Conservation (phyloP, 148 eudicot genomes). For the Amaranthus palmeri region DNA sequence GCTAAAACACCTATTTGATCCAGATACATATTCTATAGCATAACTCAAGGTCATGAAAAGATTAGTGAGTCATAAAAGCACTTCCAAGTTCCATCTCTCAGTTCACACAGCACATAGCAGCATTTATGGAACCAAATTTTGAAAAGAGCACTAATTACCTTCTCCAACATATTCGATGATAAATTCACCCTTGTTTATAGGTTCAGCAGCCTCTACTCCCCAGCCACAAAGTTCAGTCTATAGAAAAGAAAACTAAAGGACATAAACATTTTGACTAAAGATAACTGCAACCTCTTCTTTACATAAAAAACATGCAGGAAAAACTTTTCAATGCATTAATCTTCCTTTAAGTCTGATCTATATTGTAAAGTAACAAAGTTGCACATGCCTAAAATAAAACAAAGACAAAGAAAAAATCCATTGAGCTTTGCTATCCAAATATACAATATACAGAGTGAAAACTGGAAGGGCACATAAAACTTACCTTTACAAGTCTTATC, state of each 20-base stretch:
- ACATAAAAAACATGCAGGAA: too few relatives aligned
- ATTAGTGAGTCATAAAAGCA: background rate
- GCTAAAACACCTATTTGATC: background rate
- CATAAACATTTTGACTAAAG: background rate
- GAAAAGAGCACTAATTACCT: constrained; percentile 44
- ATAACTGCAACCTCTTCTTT: background rate
- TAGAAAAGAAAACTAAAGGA: background rate
- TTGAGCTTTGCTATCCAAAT: background rate
- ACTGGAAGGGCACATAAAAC: background rate
- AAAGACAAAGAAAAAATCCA: background rate
- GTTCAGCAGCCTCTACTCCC: constrained; percentile 74
- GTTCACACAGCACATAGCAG: background rate
- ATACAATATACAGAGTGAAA: background rate
- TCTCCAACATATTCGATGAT: constrained; percentile 83
- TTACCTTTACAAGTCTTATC: constrained; percentile 66
- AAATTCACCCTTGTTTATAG: constrained; percentile 58
- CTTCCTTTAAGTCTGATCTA: background rate
- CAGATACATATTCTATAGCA: background rate
- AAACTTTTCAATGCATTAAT: background rate
- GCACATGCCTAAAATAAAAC: background rate
- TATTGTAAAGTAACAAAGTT: background rate
- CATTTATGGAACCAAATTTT: too few relatives aligned
- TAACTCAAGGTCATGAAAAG: too few relatives aligned
- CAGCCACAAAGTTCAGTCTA: constrained; percentile 91
- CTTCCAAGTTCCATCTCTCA: background rate